Evolutionary conservation across 140 eudicot genomes (phyloP).

Genomic region (Bidens hawaiensis): DNA sequence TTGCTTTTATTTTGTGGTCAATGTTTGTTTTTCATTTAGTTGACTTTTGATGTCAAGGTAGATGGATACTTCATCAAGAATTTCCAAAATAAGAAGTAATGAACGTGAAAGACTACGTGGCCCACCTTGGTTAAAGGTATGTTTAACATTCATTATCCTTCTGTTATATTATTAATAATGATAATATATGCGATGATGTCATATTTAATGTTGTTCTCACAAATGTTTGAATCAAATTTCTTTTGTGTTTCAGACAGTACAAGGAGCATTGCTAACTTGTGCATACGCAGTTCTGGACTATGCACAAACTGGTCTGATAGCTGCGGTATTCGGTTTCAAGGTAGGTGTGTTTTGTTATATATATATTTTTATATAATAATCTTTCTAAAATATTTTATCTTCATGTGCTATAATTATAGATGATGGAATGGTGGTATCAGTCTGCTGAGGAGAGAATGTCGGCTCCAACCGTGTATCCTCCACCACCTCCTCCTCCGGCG

Average conservation of each 20-base stretch:
- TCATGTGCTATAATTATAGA: slow-evolving; percentile 37
- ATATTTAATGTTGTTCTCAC: not conserved
- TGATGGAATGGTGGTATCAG: slow-evolving; percentile 99
- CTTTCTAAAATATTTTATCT: not conserved
- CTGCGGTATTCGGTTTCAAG: slow-evolving; percentile 95
- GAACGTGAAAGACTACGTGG: slow-evolving; percentile 96
- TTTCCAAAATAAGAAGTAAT: slow-evolving; percentile 85
- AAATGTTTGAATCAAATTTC: not conserved
- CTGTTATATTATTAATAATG: not conserved
- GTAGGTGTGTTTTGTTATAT: slow-evolving; percentile 30
- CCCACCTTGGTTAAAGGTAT: slow-evolving; percentile 98
- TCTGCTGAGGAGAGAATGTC: slow-evolving; percentile 99
- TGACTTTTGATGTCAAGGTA: slow-evolving; percentile 49
- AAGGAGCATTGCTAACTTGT: slow-evolving; percentile 73
- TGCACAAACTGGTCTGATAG: slow-evolving; percentile 97
- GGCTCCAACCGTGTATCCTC: slow-evolving; percentile 98
- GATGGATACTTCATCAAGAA: slow-evolving; percentile 99
- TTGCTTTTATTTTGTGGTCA: not conserved
- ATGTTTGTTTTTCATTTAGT: slow-evolving; percentile 25
- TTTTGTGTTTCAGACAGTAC: slow-evolving; percentile 58
- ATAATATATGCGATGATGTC: not conserved
- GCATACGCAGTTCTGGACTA: slow-evolving; percentile 90
- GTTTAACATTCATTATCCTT: not conserved
- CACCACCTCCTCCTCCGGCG: slow-evolving; percentile 98
- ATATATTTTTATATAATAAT: not conserved